Evolutionary conservation across 257 asterid genomes (phyloP).

Genomic region (Hygrophila difformis): DNA sequence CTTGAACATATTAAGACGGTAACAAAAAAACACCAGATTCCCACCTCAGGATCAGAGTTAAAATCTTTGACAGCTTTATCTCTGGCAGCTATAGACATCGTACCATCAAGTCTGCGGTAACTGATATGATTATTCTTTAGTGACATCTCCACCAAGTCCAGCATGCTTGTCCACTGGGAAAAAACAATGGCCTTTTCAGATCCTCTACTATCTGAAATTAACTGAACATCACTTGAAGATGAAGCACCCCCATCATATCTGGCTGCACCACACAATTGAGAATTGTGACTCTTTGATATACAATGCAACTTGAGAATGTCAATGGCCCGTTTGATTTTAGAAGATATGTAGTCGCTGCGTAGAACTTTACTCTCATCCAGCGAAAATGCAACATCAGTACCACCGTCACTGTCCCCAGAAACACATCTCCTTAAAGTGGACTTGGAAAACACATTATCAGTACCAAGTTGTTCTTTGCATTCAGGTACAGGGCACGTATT

Average conservation of each 20-base stretch:
- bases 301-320: conserved; percentile 53
- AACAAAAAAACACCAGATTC: conserved; percentile 15
- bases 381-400: conserved; percentile 28
- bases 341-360: conserved; percentile 47
- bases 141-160: conserved; percentile 76
- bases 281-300: conserved; percentile 23
- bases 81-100: conserved; percentile 88
- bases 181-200: conserved; percentile 84
- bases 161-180: conserved; percentile 98
- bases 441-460: conserved; percentile 69
- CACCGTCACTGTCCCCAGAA: conserved; percentile 37
- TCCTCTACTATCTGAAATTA: conserved; percentile 27
- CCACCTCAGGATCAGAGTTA: conserved; percentile 76
- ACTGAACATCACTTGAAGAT: conserved; percentile 23
- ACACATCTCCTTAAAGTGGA: conserved; percentile 56
- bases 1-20: conserved; percentile 4
- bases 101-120: conserved; percentile 92
- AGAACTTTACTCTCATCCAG: conserved; percentile 39
- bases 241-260: conserved; percentile 29
- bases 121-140: conserved; percentile 37
- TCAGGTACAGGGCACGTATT: conserved; percentile 71
- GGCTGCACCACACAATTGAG: conserved; percentile 26
- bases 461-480: conserved; percentile 83
- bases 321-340: conserved; percentile 69
- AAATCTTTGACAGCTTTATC: conserved; percentile 95